Percentiles rank a stretch among this genome's conserved stretches.
These are phyloP conservation scores for Candida berthetii DNA, from an alignment of 805 yeast genomes.

Conservation along the genomic window DNA sequence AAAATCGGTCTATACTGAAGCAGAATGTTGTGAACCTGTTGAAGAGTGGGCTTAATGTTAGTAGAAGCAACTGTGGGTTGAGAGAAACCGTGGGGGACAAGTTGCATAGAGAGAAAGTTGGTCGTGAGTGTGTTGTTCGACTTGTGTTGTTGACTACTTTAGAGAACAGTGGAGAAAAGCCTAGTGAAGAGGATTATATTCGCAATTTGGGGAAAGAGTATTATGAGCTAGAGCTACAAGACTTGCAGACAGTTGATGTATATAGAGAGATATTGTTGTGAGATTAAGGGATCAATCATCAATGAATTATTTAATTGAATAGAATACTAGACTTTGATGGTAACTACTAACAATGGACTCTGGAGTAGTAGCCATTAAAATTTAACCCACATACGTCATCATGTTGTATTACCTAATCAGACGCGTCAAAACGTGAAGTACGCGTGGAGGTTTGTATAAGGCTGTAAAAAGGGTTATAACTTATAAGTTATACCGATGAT, in stretches of 20 bases:
- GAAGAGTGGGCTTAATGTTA: conserved; percentile 15
- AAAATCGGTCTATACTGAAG: conserved; percentile 6
- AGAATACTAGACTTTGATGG: too few relatives aligned
- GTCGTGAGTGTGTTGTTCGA: conserved; percentile 16
- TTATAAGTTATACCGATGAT: too few relatives aligned
- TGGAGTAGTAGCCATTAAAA: too few relatives aligned
- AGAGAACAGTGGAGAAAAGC: not conserved
- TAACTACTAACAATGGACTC: too few relatives aligned
- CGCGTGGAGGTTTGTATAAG: too few relatives aligned
- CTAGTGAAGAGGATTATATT: conserved; percentile 11
- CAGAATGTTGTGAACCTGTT: conserved; percentile 14
- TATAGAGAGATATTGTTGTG: conserved; percentile 2
- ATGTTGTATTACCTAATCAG: too few relatives aligned
- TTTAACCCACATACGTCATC: too few relatives aligned
- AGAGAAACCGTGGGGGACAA: conserved; percentile 15
- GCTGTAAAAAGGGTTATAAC: too few relatives aligned
- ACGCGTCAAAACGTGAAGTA: too few relatives aligned
- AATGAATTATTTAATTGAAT: too few relatives aligned
- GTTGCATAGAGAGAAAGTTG: conserved; percentile 12
- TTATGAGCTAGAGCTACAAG: conserved; percentile 11
- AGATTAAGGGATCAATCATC: too few relatives aligned
- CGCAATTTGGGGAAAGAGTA: conserved; percentile 14
- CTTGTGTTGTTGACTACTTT: conserved; percentile 13
- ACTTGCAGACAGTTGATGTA: conserved; percentile 6
- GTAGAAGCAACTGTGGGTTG: conserved; percentile 18